Percentiles rank a stretch among this genome's conserved stretches.
These are phyloP conservation scores for Neurospora sp. DNA, from an alignment of 495 filamentous ascomycete species.

Conservation along the genomic window DNA sequence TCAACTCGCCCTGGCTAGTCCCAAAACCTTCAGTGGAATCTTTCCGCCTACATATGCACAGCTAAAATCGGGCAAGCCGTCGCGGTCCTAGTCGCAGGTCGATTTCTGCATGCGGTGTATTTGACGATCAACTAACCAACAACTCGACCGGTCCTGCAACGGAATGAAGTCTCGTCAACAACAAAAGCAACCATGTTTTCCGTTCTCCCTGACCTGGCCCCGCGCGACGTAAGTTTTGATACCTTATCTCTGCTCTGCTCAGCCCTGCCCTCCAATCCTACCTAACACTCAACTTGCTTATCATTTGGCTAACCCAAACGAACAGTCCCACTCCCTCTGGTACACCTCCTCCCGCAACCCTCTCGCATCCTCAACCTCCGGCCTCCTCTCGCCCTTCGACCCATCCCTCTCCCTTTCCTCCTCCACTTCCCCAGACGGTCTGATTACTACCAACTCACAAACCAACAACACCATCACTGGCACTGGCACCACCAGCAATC, in stretches of 20 bases:
- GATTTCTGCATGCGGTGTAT: background rate
- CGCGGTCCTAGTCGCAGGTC: background rate
- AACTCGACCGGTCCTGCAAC: background rate
- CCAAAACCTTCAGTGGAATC: background rate
- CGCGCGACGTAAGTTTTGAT: conserved; percentile 54
- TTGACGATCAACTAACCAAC: background rate
- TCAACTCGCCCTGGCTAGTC: background rate
- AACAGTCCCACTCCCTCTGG: conserved; percentile 61
- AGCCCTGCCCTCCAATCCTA: background rate
- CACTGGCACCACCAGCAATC: background rate
- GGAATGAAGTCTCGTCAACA: background rate
- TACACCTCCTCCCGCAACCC: conserved; percentile 49
- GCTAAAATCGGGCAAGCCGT: background rate
- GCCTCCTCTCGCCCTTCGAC: conserved; percentile 17
- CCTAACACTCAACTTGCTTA: conserved; percentile 5
- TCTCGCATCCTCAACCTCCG: conserved; percentile 8
- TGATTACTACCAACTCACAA: conserved; percentile 15
- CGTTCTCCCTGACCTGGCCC: conserved; percentile 61
- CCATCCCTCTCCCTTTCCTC: conserved; percentile 5
- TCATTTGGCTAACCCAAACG: conserved; percentile 3
- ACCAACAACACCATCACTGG: conserved; percentile 10
- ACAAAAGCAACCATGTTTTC: conserved; percentile 43
- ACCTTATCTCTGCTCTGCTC: background rate
- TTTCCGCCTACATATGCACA: background rate
- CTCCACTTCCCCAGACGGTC: conserved; percentile 1